Percentiles rank a stretch among this genome's conserved stretches.
Evolutionary conservation across 768 basidiomycete genomes (phyloP).

Genomic region (Leccinum obscurum): DNA sequence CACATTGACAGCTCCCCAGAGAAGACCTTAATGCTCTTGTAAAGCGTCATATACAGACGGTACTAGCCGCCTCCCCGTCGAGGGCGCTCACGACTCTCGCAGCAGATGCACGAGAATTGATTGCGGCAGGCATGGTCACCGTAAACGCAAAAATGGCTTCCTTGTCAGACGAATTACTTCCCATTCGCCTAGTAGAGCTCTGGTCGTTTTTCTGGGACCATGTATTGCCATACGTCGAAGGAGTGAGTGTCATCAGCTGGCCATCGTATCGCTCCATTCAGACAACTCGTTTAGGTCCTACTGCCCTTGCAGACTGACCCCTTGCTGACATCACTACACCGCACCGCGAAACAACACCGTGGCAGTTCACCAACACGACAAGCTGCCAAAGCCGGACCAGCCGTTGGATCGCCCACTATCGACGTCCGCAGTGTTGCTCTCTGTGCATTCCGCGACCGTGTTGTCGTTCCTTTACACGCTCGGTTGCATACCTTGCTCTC

Average conservation of each 20-base stretch:
- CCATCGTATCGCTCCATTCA: neutral
- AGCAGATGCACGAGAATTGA: conserved; percentile 77
- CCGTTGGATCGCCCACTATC: conserved; percentile 47
- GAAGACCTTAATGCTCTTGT: conserved; percentile 89
- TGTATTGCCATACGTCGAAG: conserved; percentile 84
- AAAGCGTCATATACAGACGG: conserved; percentile 71
- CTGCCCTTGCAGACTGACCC: conserved; percentile 64
- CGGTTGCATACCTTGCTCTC: conserved; percentile 58
- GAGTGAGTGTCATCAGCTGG: conserved; percentile 48
- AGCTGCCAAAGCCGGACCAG: conserved; percentile 40
- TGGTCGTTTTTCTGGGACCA: conserved; percentile 96
- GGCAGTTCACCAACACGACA: conserved; percentile 53
- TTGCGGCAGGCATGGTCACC: conserved; percentile 88
- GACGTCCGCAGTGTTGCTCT: conserved; percentile 83
- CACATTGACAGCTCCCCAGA: conserved; percentile 39
- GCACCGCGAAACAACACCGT: conserved; percentile 57
- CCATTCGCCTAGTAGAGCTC: conserved; percentile 77
- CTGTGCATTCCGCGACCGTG: conserved; percentile 75
- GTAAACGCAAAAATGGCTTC: conserved; percentile 80
- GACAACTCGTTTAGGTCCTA: conserved; percentile 45
- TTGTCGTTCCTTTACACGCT: conserved; percentile 65
- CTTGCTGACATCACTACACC: conserved; percentile 66
- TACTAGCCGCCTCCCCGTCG: conserved; percentile 71
- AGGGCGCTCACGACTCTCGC: conserved; percentile 75
- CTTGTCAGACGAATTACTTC: conserved; percentile 75